Evolutionary conservation across 208 protist genomes (phyloP).

Genomic region (Leishmania aethiopica): DNA sequence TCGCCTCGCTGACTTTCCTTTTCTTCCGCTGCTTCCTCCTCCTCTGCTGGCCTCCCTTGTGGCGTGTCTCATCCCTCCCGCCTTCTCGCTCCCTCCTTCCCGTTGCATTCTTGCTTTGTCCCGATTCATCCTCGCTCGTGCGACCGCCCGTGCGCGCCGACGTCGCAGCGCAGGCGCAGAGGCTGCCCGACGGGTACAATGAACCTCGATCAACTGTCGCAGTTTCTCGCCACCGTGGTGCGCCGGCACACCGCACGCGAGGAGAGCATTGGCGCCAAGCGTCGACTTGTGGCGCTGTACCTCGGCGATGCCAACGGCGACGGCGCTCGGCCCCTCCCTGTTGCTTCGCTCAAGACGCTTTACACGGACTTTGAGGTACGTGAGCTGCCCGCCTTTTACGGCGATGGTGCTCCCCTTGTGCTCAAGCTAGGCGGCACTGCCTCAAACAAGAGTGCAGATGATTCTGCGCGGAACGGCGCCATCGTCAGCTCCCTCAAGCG

Average conservation of each 20-base stretch:
- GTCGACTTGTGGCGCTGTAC: constrained; percentile 47
- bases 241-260: constrained; percentile 41
- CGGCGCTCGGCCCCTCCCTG: constrained; percentile 13
- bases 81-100: background rate
- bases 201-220: constrained; percentile 1
- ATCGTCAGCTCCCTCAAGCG: constrained; percentile 7
- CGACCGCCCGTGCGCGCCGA: background rate
- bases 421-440: constrained; percentile 43
- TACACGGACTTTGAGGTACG: constrained; percentile 91
- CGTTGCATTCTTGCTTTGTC: background rate
- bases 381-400: constrained; percentile 69
- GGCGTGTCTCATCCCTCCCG: background rate
- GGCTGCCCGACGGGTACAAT: background rate
- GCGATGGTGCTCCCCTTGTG: constrained; percentile 57
- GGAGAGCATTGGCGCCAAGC: constrained; percentile 57
- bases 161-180: background rate
- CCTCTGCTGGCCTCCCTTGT: background rate
- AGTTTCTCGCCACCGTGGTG: constrained; percentile 12
- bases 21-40: too few relatives aligned
- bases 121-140: background rate
- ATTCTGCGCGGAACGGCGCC: background rate
- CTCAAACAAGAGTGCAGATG: background rate
- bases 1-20: background rate
- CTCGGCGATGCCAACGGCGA: constrained; percentile 15
- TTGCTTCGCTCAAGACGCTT: constrained; percentile 79